Base-by-base conservation (phyloP, 768 basidiomycete species). In the Mrakia blollopis region DNA sequence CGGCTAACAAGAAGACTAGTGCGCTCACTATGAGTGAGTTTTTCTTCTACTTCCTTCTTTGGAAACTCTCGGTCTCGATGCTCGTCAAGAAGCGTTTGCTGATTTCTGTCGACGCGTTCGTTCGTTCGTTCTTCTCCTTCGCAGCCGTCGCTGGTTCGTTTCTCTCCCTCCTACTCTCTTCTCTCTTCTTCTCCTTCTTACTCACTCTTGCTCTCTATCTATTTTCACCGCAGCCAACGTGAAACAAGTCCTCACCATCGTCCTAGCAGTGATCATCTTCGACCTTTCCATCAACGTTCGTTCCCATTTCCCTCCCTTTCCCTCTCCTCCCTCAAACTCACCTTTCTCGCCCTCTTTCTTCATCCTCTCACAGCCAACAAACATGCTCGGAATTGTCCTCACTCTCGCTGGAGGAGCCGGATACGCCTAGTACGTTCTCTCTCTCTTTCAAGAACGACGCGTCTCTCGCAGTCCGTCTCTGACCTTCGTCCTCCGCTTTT, bases 1-100 rank as follows among this genome's bases (percentile, higher is more conserved):
- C 92, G 57, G 92, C 97, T n/a, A 99, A 98, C 85, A 90, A 91
- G 83, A 90, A 91, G 82, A 90, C 93, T 0, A 94, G 94, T 2
- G 90, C 94, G 18, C 82, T 96, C 79, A 91, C 90, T 67, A 96
- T 95, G 91, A 92, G 93, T 96, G 67, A 92, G 93, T 78, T 74
- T 89, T 86, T n/a, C 61, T 23, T 65, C 16, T 11, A 2, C 32
- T 35, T 3, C 21, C 41, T 7, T 32, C 32, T 16, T 61, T 28
- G 3, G 52, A 1, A 0, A 16, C 32, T 35, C 4, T 60, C 14
- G 50, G 23, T 0, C 10, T 25, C 60, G 32, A 18, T 2, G n/a
- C 16, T n/a, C n/a, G n/a, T n/a, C n/a, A n/a, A n/a, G n/a, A n/a
- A n/a, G n/a, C 68, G 44, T 47, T 47, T 16, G 44, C 44, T 47